phyloP scores from a whole-genome alignment of 1,284 basidiomycete species.

The Fomitopsis pinicola region DNA sequence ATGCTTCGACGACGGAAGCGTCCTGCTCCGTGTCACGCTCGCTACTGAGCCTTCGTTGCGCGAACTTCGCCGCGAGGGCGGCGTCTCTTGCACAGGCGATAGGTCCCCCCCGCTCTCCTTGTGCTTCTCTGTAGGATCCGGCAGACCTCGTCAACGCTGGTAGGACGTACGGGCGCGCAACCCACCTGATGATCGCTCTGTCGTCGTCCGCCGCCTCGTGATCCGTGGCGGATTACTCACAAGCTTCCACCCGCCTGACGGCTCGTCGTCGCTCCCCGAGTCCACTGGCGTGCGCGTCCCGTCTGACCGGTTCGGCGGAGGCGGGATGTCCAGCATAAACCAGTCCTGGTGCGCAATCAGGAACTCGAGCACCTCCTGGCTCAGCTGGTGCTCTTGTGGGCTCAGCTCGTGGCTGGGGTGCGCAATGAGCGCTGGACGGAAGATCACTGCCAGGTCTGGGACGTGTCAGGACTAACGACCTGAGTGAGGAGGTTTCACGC shows the following conservation, averaged over 20 bases:
- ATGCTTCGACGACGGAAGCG: conserved; percentile 46
- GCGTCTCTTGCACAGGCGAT: conserved; percentile 40
- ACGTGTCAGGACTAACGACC: neutral
- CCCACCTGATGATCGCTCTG: conserved; percentile 44
- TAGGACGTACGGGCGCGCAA: neutral
- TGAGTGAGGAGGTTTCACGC: conserved; percentile 26
- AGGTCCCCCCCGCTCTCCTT: conserved; percentile 24
- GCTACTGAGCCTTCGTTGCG: conserved; percentile 26
- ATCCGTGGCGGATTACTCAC: conserved; percentile 31
- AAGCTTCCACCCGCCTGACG: conserved; percentile 44
- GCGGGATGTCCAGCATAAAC: conserved; percentile 80
- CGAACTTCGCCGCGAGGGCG: conserved; percentile 17
- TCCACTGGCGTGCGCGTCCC: conserved; percentile 29
- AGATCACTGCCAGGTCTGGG: conserved; percentile 89
- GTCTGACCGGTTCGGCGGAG: conserved; percentile 43
- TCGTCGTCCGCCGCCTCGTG: conserved; percentile 50
- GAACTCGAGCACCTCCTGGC: conserved; percentile 91
- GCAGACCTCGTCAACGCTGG: neutral
- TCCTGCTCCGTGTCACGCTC: conserved; percentile 54
- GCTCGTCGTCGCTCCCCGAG: conserved; percentile 39
- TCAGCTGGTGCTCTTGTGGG: conserved; percentile 80
- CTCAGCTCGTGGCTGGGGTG: conserved; percentile 83
- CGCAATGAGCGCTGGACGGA: conserved; percentile 88
- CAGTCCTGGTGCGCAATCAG: conserved; percentile 87
- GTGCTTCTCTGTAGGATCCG: conserved; percentile 16